Conservation (phyloP, 306 rosid species). For the Albizia julibrissin region DNA sequence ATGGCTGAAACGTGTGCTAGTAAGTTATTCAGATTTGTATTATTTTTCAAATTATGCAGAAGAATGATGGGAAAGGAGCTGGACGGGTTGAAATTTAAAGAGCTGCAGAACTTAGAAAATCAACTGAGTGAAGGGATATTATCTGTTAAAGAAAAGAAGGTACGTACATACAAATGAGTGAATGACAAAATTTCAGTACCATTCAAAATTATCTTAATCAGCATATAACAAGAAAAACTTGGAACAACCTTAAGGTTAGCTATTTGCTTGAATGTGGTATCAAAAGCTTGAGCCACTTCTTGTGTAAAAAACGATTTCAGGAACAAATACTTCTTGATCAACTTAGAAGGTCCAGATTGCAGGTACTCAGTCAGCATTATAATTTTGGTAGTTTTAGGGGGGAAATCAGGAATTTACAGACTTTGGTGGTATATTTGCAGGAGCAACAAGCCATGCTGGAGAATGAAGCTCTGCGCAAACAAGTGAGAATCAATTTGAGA, state of each 20-base stretch:
- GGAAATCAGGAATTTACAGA: neutral
- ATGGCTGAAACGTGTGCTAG: too few relatives aligned
- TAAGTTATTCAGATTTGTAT: neutral
- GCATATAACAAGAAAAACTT: neutral
- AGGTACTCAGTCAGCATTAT: conserved; percentile 42
- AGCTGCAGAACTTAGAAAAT: conserved; percentile 59
- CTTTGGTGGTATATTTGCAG: conserved; percentile 30
- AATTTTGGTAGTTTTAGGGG: neutral
- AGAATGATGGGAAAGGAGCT: conserved; percentile 67
- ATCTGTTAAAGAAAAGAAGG: conserved; percentile 68
- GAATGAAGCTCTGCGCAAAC: conserved; percentile 57
- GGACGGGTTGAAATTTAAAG: conserved; percentile 61
- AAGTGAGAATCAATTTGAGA: conserved; percentile 40
- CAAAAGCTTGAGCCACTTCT: neutral
- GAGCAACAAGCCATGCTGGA: conserved; percentile 61
- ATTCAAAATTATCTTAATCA: neutral
- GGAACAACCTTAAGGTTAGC: neutral
- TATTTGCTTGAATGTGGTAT: neutral
- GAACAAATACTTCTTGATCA: conserved; percentile 64
- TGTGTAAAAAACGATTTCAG: conserved; percentile 40
- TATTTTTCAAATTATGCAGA: conserved; percentile 39
- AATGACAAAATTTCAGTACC: neutral
- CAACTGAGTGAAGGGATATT: conserved; percentile 57
- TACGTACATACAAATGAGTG: conserved; percentile 5
- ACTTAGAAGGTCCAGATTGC: conserved; percentile 56